Base-by-base conservation (phyloP, 441 rosid genomes). In the Mallotus japonicus region DNA sequence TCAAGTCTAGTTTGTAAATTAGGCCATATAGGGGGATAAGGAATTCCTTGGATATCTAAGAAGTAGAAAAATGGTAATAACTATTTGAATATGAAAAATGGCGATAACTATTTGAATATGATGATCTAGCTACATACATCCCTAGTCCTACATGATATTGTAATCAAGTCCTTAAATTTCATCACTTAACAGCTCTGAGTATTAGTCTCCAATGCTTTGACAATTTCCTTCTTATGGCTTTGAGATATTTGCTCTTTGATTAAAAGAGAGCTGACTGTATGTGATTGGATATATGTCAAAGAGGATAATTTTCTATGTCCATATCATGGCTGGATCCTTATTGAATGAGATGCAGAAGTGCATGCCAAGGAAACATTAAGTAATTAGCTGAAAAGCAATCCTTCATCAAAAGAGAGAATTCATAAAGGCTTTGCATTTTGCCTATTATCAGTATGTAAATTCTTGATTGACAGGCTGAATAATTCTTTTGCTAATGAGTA, bases 281-380 rank as follows among this genome's bases (percentile, higher is more conserved):
- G 40, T 70, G 42, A 46, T 44, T 15, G 42, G 20, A 14, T 70
- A 20, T 20, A 12, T 58, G 62, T 70, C 22, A 22, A 58, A 44
- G 24, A 58, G 64, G 6, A 14, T 13, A 19, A 20, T 15, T 10
- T 57, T 20, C 46, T 44, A 15, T 58, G 65, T 13, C 24, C 34
- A 57, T 46, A 9, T 44, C 53, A 8, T 22, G 34, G 15, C 63
- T 58, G 50, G 65, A 58, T 47, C 63, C 9, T 65, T 24, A 66
- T 13, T 28, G 70, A 55, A 50, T 50, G 44, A 15, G 70, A 69
- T 69, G 19, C 20, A 56, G 5, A 19, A 40, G 63, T 57, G 64
- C 54, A 44, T 22, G 10, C 9, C n/a, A 4, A n/a, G 20, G 34
- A 69, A 11, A 42, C 53, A 46, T 69, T 20, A 22, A 56, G 61